Conservation (phyloP, 345 rosid genomes). For the Corchorus olitorius region DNA sequence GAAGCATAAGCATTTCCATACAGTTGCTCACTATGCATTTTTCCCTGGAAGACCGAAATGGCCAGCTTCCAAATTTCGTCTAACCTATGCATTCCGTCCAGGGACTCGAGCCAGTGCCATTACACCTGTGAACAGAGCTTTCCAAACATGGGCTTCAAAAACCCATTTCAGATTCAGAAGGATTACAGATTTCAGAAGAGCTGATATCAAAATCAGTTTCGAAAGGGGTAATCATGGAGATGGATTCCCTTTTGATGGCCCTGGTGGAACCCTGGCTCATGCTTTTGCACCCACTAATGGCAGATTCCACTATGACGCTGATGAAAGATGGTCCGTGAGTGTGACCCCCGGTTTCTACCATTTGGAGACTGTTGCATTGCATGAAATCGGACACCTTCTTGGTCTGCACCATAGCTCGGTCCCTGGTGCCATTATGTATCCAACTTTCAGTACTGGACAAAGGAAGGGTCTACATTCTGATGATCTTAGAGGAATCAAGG, state of each 20-base stretch:
- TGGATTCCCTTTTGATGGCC: constrained; percentile 1
- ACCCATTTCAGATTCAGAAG: constrained; percentile 29
- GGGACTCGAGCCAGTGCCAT: constrained; percentile 24
- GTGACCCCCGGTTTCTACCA: neutral
- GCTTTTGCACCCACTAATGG: constrained; percentile 14
- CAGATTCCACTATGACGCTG: constrained; percentile 27
- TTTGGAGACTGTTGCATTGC: constrained; percentile 37
- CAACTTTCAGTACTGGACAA: constrained; percentile 6
- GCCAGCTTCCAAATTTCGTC: constrained; percentile 32
- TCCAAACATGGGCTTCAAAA: constrained; percentile 29
- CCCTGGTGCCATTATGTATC: constrained; percentile 34
- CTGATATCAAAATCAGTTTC: constrained; percentile 16
- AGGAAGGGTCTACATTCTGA: constrained; percentile 30
- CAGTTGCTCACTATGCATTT: neutral
- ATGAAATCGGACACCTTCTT: constrained; percentile 51
- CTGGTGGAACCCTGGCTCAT: constrained; percentile 17
- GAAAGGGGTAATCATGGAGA: constrained; percentile 24
- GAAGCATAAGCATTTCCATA: neutral
- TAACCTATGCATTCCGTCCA: constrained; percentile 35
- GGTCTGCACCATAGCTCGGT: constrained; percentile 41
- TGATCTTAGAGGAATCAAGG: constrained; percentile 38
- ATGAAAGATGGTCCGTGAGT: constrained; percentile 20
- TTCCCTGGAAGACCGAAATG: constrained; percentile 30
- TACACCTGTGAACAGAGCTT: constrained; percentile 25
- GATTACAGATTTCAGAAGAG: neutral